Evolutionary conservation across 352 stramenopile genomes (phyloP), one percentile per base, ranked within the genome.

Genomic region (Phytophthora tentaculata): DNA sequence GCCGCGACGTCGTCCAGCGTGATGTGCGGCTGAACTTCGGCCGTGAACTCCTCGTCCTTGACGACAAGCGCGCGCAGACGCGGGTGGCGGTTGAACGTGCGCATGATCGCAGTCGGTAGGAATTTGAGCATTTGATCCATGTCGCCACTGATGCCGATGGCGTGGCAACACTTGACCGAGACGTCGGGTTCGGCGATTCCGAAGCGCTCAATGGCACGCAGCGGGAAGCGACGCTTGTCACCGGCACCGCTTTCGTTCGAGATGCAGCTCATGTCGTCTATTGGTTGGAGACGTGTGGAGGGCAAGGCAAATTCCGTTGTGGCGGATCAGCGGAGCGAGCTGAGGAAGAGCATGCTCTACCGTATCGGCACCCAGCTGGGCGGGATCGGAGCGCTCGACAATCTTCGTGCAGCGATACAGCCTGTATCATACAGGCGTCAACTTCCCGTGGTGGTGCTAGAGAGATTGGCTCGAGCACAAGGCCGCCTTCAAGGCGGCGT

Each of bases 51-150:
- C 51, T 78, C 67, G 60, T 76, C 64, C 39, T 73, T 64, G 32
- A 84, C 16, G n/a, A 84, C 32, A 13, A 76, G 19, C 1, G 66
- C 50, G 1, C 84, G 84, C 58, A 92, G 79, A 24, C 77, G 80
- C 10, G 84, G 80, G 56, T 89, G 74, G 17, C 81, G 64, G 67
- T 92, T 92, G 60, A 83, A 89, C 0, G 84, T 86, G 2, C 65
- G 64, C 60, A 87, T 73, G 39, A 88, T 65, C 0, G 84, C 84
- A 0, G 58, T 78, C 1, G 84, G 84, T n/a, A 92, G 45, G 23
- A 67, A 73, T 0, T 24, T 59, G n/a, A 86, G 44, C n/a, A 90
- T 19, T 47, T 80, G 67, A 7, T 80, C 43, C 24, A 76, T 83
- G 26, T 77, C 57, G 12, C 77, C 76, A 23, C 56, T 68, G 20